Percentiles rank a stretch among this genome's conserved stretches.
phyloP scores from a whole-genome alignment of 768 basidiomycete species.

The Gymnopilus dilepis region DNA sequence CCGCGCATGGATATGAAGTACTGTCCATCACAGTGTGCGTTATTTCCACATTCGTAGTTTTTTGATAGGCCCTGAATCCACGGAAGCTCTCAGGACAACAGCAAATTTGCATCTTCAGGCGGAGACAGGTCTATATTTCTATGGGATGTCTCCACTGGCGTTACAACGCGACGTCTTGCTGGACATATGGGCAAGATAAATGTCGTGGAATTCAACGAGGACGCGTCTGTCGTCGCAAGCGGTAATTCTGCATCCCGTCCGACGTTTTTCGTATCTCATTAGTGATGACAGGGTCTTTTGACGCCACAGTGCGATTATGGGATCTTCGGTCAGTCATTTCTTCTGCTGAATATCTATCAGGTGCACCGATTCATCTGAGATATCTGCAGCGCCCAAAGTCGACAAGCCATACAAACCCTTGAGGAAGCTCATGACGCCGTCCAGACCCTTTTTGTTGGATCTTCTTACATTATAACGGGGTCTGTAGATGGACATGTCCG shows the following conservation, averaged over 20 bases:
- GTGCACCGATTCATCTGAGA: constrained; percentile 1
- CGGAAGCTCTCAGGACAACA: constrained; percentile 87
- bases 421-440: constrained; percentile 90
- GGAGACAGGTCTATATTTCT: constrained; percentile 93
- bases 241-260: constrained; percentile 50
- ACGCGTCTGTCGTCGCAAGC: constrained; percentile 86
- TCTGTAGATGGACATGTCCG: constrained; percentile 93
- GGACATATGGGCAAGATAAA: constrained; percentile 94
- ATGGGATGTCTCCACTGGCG: constrained; percentile 93
- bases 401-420: constrained; percentile 88
- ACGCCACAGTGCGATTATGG: constrained; percentile 91
- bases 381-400: constrained; percentile 63
- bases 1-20: constrained; percentile 95
- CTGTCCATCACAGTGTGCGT: constrained; percentile 88
- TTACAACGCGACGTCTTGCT: constrained; percentile 79
- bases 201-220: constrained; percentile 87
- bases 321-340: constrained; percentile 72
- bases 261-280: background rate
- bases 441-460: constrained; percentile 73
- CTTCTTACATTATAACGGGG: constrained; percentile 74
- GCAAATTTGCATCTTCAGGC: constrained; percentile 90
- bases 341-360: background rate
- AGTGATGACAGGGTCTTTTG: constrained; percentile 76
- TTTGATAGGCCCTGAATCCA: background rate
- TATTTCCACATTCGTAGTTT: background rate